These are phyloP conservation scores for Polytrichum commune DNA, from an alignment of 225 moss, liverwort and hornwort species.

Conservation along the genomic window DNA sequence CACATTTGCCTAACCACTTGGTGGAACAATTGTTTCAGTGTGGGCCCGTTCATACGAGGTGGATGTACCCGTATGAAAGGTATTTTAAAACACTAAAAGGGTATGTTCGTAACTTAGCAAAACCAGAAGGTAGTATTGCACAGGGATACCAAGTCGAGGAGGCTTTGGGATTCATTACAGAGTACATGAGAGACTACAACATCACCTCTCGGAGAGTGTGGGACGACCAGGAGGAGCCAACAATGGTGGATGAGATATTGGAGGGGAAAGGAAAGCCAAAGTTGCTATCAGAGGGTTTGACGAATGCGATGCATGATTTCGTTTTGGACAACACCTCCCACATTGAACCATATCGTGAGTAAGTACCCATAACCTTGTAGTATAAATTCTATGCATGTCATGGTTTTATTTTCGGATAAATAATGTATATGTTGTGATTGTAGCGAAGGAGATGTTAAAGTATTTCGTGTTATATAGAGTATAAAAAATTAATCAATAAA, in stretches of 20 bases:
- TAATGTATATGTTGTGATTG: too few relatives aligned
- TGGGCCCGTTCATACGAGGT: background rate
- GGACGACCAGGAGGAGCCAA: background rate
- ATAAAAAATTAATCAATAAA: too few relatives aligned
- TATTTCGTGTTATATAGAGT: too few relatives aligned
- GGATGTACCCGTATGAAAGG: slow-evolving; percentile 1
- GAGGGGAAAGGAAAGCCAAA: background rate
- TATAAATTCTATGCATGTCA: too few relatives aligned
- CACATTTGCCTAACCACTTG: background rate
- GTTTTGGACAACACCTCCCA: too few relatives aligned
- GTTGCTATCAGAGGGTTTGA: background rate
- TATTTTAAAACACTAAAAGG: background rate
- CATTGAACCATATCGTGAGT: too few relatives aligned
- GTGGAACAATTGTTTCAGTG: background rate
- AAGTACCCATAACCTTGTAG: too few relatives aligned
- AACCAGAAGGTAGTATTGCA: background rate
- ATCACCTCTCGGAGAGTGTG: background rate
- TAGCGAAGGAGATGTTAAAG: too few relatives aligned
- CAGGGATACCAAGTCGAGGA: background rate
- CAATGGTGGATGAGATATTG: background rate
- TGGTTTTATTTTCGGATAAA: too few relatives aligned
- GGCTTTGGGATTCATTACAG: background rate
- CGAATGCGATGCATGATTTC: background rate
- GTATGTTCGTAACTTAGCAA: too few relatives aligned
- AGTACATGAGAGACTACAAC: background rate